These are phyloP conservation scores for Bocquillonia castaneifolia DNA, from an alignment of 441 rosid species.

Conservation along the genomic window DNA sequence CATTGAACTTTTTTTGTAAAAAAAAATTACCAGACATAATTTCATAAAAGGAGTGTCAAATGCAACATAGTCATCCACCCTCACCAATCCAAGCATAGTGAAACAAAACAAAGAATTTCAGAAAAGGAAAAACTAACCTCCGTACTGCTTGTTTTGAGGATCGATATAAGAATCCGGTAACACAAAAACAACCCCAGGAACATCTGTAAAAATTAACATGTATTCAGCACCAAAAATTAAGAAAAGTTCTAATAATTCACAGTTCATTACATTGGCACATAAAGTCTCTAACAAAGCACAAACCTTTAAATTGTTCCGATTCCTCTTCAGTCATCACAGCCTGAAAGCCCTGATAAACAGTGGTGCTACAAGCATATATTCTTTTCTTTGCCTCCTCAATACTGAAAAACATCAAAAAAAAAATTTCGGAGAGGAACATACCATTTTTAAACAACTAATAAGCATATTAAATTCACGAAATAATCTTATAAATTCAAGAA, in stretches of 20 bases:
- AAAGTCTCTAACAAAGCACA: background rate
- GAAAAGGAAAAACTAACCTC: slow-evolving; percentile 47
- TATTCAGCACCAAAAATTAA: slow-evolving; percentile 16
- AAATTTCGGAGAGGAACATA: too few species aligned
- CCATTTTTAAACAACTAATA: too few species aligned
- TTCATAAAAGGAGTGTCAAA: too few species aligned
- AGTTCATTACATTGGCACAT: background rate
- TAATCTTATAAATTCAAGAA: background rate
- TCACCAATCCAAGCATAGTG: background rate
- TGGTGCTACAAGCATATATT: slow-evolving; percentile 93
- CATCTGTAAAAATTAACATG: slow-evolving; percentile 33
- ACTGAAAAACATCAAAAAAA: too few species aligned
- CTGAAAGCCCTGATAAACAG: slow-evolving; percentile 88
- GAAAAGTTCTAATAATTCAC: background rate
- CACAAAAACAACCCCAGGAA: slow-evolving; percentile 77
- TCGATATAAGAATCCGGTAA: slow-evolving; percentile 93
- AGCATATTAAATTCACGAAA: too few species aligned
- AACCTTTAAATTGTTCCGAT: slow-evolving; percentile 68
- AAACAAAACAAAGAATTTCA: background rate
- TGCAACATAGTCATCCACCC: background rate
- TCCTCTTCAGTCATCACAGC: slow-evolving; percentile 81
- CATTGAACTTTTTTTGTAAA: too few species aligned
- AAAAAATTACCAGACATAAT: too few species aligned
- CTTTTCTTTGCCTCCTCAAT: slow-evolving; percentile 73
- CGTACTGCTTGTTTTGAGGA: slow-evolving; percentile 79